Base-by-base conservation (phyloP, 345 rosid species). In the Adansonia digitata region DNA sequence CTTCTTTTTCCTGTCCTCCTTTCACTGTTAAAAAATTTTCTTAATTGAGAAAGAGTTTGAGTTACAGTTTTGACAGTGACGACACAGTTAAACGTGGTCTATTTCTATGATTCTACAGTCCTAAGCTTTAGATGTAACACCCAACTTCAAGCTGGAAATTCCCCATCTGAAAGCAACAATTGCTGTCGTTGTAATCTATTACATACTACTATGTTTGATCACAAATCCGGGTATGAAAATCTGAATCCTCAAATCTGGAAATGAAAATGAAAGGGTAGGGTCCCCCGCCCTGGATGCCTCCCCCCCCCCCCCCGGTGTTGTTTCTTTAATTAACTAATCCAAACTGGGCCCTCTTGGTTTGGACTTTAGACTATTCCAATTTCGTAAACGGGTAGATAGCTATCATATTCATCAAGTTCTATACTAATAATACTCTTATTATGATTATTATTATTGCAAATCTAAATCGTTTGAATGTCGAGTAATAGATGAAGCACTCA, bases 231-330 rank as follows among this genome's bases (percentile, higher is more conserved):
- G 52, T 6, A 20, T 18, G 40, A 20, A 35, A 10, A 69, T 20
- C 5, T 43, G 43, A 63, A 72, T 63, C 73, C 72, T n/a, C 5
- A 42, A 52, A 43, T 51, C 31, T 31, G 78, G 65, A 62, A 13
- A 43, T 29, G 45, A 15, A 17, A 46, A 31, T 45, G n/a, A 12
- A 43, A 57, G 40, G 42, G 48, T 40, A 34, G 73, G 61, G 3
- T 10, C 45, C 15, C 67, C 57, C 8, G n/a, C n/a, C n/a, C n/a
- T n/a, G n/a, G n/a, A n/a, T n/a, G n/a, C n/a, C n/a, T n/a, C n/a
- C n/a, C n/a, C n/a, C 4, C 20, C 22, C 14, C 55, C 55, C 20
- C 51, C n/a, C n/a, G n/a, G n/a, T n/a, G n/a, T n/a, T n/a, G n/a
- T 11, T 68, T 42, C 48, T 68, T 20, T 55, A n/a, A 27, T n/a